phyloP scores from a whole-genome alignment of 2,329 filamentous ascomycete species.

The Sarocladiaceae sp. region DNA sequence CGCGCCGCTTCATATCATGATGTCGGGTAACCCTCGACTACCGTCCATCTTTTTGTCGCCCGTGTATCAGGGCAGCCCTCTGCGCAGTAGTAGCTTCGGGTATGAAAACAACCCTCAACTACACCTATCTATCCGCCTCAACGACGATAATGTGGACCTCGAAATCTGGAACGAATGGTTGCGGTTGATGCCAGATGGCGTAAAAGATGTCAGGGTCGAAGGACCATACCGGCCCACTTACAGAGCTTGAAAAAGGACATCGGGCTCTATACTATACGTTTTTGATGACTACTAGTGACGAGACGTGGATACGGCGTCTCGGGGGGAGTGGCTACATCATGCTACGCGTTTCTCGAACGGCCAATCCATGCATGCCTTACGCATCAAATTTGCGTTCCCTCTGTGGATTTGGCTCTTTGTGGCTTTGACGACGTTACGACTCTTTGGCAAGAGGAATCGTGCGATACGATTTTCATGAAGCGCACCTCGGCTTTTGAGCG shows the following conservation, averaged over 20 bases:
- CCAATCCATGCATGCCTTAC: too few relatives aligned
- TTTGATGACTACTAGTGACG: too few relatives aligned
- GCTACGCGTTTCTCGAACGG: too few relatives aligned
- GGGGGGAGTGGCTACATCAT: too few relatives aligned
- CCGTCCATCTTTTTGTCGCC: constrained; percentile 52
- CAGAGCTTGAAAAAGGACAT: background rate
- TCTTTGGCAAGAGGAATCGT: too few relatives aligned
- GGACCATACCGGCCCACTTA: constrained; percentile 26
- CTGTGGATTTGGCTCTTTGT: too few relatives aligned
- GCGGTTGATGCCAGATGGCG: constrained; percentile 50
- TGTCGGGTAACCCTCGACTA: constrained; percentile 44
- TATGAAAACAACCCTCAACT: constrained; percentile 41
- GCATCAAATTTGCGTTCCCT: too few relatives aligned
- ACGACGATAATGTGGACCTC: constrained; percentile 43
- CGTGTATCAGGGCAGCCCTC: constrained; percentile 33
- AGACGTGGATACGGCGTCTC: too few relatives aligned
- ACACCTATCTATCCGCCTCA: constrained; percentile 43
- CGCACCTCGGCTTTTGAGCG: too few relatives aligned
- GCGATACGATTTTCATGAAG: too few relatives aligned
- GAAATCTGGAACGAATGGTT: constrained; percentile 54
- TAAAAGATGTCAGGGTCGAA: constrained; percentile 50
- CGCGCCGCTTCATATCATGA: constrained; percentile 49
- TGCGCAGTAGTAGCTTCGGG: constrained; percentile 25
- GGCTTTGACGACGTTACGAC: too few relatives aligned
- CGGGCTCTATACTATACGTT: background rate